Conservation (phyloP, 2,329 filamentous ascomycete genomes). For the Tolypocladium guangdongense region DNA sequence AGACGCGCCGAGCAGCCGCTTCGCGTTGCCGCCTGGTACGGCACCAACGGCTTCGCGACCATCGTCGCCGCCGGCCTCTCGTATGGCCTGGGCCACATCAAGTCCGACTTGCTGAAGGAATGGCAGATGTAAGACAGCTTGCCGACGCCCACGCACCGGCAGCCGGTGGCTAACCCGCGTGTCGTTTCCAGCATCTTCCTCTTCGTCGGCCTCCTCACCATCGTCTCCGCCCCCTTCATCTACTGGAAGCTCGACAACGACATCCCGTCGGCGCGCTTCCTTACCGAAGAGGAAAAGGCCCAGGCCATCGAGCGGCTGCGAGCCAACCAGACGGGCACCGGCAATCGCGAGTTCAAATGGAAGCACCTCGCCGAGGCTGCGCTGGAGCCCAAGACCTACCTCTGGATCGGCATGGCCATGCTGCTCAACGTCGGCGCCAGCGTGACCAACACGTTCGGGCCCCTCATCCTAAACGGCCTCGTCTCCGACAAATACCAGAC, state of each 20-base stretch:
- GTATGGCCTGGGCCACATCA: constrained; percentile 45
- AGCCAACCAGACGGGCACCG: constrained; percentile 65
- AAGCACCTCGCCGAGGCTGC: constrained; percentile 47
- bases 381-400: constrained; percentile 40
- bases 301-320: constrained; percentile 62
- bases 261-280: constrained; percentile 40
- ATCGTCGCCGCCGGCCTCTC: constrained; percentile 46
- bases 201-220: constrained; percentile 49
- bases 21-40: constrained; percentile 56
- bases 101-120: constrained; percentile 11
- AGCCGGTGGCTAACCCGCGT: neutral
- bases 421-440: constrained; percentile 53
- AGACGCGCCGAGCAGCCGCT: constrained; percentile 46
- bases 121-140: constrained; percentile 11
- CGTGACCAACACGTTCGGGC: constrained; percentile 55
- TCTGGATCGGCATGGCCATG: constrained; percentile 50
- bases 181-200: constrained; percentile 34
- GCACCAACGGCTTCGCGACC: constrained; percentile 46
- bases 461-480: constrained; percentile 49
- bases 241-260: constrained; percentile 52
- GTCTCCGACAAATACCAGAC: constrained; percentile 47
- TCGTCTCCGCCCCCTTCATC: constrained; percentile 44
- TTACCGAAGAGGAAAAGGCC: constrained; percentile 55
- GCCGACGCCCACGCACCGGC: neutral
- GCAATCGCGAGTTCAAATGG: constrained; percentile 57